Evolutionary conservation across 352 stramenopile species (phyloP).

Genomic region (Albugo candida): DNA sequence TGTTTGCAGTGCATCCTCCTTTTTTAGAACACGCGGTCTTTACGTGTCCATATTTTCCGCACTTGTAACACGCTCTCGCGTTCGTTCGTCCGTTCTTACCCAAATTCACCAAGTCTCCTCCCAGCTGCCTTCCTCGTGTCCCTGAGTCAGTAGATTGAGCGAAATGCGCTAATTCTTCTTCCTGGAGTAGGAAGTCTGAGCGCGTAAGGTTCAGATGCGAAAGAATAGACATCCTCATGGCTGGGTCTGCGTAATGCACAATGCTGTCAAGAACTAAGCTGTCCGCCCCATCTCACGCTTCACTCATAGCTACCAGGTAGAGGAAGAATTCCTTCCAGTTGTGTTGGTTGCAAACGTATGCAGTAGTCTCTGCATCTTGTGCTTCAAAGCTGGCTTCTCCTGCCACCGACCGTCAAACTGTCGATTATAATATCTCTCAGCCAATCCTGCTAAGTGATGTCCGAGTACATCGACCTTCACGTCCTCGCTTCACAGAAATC

Average conservation of each 20-base stretch:
- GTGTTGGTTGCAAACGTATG: too few relatives aligned
- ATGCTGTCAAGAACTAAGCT: neutral
- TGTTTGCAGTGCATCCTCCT: neutral
- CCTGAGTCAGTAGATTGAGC: too few relatives aligned
- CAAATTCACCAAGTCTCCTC: neutral
- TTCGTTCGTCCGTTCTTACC: neutral
- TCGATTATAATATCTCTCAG: too few relatives aligned
- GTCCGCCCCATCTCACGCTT: too few relatives aligned
- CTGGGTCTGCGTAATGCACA: neutral
- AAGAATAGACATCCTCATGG: neutral
- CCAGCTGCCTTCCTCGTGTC: neutral
- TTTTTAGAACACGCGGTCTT: neutral
- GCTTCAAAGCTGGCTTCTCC: too few relatives aligned
- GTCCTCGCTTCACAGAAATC: too few relatives aligned
- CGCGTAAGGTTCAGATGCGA: neutral
- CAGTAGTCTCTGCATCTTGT: too few relatives aligned
- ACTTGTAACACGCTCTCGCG: neutral
- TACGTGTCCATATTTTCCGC: neutral
- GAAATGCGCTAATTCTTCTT: neutral
- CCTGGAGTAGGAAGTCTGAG: neutral
- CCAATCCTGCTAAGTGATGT: too few relatives aligned
- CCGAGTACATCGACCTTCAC: too few relatives aligned
- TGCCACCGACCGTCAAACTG: too few relatives aligned
- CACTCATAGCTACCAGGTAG: too few relatives aligned
- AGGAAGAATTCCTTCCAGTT: too few relatives aligned